Evolutionary conservation across 2,329 filamentous ascomycete species (phyloP), one percentile per base, ranked within the genome.

Genomic region (Pyrenochaeta sp.): DNA sequence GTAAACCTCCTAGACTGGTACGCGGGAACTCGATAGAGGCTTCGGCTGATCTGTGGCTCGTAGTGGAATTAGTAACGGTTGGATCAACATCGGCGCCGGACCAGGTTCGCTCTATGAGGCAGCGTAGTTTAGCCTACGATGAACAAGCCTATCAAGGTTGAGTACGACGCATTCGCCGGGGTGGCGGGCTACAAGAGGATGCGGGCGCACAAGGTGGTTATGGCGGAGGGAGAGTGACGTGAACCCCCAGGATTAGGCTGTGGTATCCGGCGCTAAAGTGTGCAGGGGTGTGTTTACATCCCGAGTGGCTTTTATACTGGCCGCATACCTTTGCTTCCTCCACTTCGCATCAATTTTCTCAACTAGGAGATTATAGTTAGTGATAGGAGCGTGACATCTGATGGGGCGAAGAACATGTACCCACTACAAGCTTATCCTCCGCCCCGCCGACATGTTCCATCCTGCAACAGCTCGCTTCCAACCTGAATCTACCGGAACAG

Each of bases 391-490:
- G 27, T 39, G 36, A 32, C 25, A 30, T 37, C n/a, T 47, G 36
- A 55, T 51, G 57, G 59, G 65, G 57, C 55, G 65, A 57, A 56
- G 54, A 56, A 56, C 54, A 60, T 47, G 51, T 40, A 24, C 30
- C 53, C 37, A 57, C 46, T 45, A 53, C 42, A 50, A 58, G 62
- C 66, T 69, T 58, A 62, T 61, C 50, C 43, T 54, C 59, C 49
- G 57, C 47, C 49, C 58, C 52, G 58, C 55, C 57, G 51, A 59
- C 44, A 60, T 65, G 49, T 54, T 54, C 61, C 42, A 49, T 54
- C 56, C 52, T 50, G 52, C 43, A 54, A 54, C 66, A 61, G 65
- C 62, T 67, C 61, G 61, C 62, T 54, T 61, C 54, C 55, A 52
- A 54, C 58, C 48, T 64, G 52, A 58, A 52, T 49, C 50, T 45